phyloP scores from a whole-genome alignment of 345 rosid species.

The Boechera stricta region DNA sequence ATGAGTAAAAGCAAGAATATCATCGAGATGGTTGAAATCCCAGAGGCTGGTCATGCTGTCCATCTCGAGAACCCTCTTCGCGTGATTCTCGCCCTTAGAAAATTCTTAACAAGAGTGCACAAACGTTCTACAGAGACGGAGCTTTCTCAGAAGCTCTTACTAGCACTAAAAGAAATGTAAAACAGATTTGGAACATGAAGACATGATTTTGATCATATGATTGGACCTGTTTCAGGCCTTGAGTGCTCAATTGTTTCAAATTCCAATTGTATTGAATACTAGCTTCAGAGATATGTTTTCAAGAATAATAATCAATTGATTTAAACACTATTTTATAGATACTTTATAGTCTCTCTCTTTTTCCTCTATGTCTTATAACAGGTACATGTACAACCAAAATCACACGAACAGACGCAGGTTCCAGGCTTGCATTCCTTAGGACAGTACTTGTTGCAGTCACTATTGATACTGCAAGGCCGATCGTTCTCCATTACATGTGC shows the following conservation, averaged over 20 bases:
- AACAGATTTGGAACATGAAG: conserved; percentile 5
- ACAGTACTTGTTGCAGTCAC: conserved; percentile 19
- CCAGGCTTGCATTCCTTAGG: conserved; percentile 1
- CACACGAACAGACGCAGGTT: conserved; percentile 18
- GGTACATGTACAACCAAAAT: conserved; percentile 5
- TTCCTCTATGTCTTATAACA: conserved; percentile 3
- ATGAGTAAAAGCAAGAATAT: conserved; percentile 44
- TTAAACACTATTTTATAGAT: not conserved
- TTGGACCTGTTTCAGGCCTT: conserved; percentile 13
- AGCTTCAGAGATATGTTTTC: conserved; percentile 13
- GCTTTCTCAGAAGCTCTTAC: conserved; percentile 38
- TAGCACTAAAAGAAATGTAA: conserved; percentile 39
- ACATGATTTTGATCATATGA: not conserved
- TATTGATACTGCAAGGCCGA: no score
- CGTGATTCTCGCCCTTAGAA: conserved; percentile 59
- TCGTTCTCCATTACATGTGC: not conserved
- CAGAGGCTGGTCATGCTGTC: conserved; percentile 81
- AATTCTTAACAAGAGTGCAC: conserved; percentile 53
- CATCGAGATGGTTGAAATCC: conserved; percentile 59
- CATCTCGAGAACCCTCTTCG: conserved; percentile 86
- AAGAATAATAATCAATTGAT: not conserved
- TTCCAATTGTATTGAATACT: conserved; percentile 13
- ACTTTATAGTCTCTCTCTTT: not conserved
- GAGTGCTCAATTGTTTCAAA: conserved; percentile 5
- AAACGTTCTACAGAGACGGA: conserved; percentile 29